These are phyloP conservation scores for Phoenix dactylifera DNA, from an alignment of 176 grass and related monocot genomes.

Conservation along the genomic window DNA sequence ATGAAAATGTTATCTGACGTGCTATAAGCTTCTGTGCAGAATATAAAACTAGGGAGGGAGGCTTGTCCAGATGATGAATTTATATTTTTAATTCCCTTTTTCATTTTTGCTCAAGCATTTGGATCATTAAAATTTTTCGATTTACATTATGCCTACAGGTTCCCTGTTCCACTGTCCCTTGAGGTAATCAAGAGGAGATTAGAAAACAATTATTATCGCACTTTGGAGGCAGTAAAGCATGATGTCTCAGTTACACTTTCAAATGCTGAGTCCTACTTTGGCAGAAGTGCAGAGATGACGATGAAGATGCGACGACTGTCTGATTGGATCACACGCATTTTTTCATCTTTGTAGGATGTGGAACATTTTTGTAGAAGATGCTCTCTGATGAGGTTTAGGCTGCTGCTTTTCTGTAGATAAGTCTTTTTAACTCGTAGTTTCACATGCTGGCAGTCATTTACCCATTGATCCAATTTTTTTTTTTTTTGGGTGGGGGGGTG, in stretches of 20 bases:
- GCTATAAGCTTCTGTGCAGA: no score
- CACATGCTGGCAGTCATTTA: neutral
- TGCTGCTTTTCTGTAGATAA: conserved; percentile 10
- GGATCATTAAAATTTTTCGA: no score
- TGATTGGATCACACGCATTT: conserved; percentile 39
- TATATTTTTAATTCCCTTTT: no score
- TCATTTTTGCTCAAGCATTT: no score
- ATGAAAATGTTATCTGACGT: no score
- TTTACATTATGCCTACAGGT: conserved; percentile 30
- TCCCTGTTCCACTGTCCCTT: conserved; percentile 74
- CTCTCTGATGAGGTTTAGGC: neutral
- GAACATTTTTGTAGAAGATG: conserved; percentile 5
- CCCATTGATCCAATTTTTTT: conserved; percentile 4
- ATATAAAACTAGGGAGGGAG: no score
- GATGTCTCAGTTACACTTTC: conserved; percentile 59
- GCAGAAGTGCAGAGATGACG: conserved; percentile 47
- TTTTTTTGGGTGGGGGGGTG: neutral
- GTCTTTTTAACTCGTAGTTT: conserved; percentile 14
- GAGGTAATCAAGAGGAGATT: conserved; percentile 85
- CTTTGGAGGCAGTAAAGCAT: conserved; percentile 62
- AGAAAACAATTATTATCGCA: conserved; percentile 71
- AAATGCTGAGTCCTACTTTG: conserved; percentile 63
- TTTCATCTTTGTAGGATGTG: conserved; percentile 35
- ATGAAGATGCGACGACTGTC: conserved; percentile 48
- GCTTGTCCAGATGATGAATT: no score